Base-by-base conservation (phyloP, 768 basidiomycete species). In the Leccinum boreale region DNA sequence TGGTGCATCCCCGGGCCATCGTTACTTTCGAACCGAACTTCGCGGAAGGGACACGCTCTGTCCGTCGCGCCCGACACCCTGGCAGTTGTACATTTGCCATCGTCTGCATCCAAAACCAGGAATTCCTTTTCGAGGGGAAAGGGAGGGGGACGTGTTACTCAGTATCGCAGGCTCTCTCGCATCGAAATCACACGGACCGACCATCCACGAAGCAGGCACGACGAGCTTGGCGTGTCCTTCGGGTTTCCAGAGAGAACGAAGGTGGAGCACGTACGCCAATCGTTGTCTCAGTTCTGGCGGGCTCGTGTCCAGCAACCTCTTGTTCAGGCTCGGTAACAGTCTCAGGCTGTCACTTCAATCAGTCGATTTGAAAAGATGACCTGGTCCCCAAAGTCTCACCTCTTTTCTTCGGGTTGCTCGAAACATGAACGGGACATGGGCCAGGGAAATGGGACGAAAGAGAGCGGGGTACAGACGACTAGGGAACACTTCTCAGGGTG, bases 151-250 rank as follows among this genome's bases (percentile, higher is more conserved):
- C 36, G 17, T 39, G 15, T 2, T 12, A 5, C 19, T 61, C 5
- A 56, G 49, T 35, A 35, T 51, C 19, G 14, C 31, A 45, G n/a
- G 28, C 35, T 15, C n/a, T 49, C 42, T 45, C 12, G 8, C 39
- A 42, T 42, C 35, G 45, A 28, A 17, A 29, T 11, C 1, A 47
- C 8, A 28, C 26, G 45, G 47, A 60, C 68, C 1, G n/a, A 70
- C 68, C 69, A 55, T 67, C 69, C 69, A 71, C 50, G 53, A 58
- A 7, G 61, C 46, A 33, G 69, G 67, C 0, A 67, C 61, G 57
- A 61, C 4, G 36, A 68, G 61, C n/a, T 63, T 62, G 52, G 58
- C 31, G 10, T 50, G 44, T 53, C 50, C 57, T 44, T 61, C 48
- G 4, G 65, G 62, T 44, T 31, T 59, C 69, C 69, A 70, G 44